Conservation (phyloP, 225 moss, liverwort and hornwort species). For the Marchantia polymorpha region DNA sequence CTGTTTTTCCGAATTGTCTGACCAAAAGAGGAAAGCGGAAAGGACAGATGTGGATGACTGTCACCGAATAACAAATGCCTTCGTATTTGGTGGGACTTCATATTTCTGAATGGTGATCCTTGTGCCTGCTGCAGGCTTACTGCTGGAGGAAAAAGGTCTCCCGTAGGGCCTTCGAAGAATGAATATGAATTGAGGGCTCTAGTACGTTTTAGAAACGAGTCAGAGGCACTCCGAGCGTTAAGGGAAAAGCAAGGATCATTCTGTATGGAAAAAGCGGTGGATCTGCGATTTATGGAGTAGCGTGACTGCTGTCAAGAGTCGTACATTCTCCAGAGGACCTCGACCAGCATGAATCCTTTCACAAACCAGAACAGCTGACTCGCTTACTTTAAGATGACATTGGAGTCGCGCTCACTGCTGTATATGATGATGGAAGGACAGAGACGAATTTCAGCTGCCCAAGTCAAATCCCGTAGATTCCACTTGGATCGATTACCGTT, state of each 20-base stretch:
- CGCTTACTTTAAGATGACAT: no score
- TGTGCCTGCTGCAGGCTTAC: conserved; percentile 4
- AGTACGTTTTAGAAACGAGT: conserved; percentile 64
- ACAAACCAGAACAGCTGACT: neutral
- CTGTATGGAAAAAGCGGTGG: conserved; percentile 53
- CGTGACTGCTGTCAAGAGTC: neutral
- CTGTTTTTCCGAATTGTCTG: no score
- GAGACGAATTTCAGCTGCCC: no score
- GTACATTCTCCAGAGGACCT: neutral
- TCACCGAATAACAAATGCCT: no score
- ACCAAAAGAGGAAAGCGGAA: no score
- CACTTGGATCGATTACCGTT: no score
- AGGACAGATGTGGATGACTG: no score
- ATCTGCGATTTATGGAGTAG: conserved; percentile 69
- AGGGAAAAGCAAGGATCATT: conserved; percentile 71
- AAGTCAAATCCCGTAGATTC: no score
- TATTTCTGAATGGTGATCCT: neutral
- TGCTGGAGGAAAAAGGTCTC: neutral
- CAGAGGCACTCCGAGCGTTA: conserved; percentile 75
- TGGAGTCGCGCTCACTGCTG: no score
- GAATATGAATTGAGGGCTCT: conserved; percentile 50
- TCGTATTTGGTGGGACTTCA: no score
- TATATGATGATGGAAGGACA: no score
- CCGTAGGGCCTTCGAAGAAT: conserved; percentile 15
- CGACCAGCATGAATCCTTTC: neutral